Conservation (phyloP, 1,139 yeast species). For the Yamadazyma triangularis region DNA sequence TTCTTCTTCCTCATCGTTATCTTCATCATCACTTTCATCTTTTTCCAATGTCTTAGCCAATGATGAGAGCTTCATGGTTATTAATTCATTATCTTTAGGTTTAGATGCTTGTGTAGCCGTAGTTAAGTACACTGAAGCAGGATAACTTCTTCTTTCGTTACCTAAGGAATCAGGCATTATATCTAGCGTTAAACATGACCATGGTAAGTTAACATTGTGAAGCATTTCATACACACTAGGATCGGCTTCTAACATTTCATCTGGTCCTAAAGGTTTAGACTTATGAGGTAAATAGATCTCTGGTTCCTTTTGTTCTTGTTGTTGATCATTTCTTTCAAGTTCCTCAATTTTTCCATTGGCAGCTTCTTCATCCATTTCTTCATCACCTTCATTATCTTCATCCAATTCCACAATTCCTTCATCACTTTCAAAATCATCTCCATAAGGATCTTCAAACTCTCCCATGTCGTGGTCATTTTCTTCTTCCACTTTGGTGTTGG, state of each 20-base stretch:
- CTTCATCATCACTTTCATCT: conserved; percentile 69
- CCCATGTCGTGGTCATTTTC: conserved; percentile 63
- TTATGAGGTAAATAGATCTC: conserved; percentile 78
- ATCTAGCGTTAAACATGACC: conserved; percentile 96
- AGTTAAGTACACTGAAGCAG: conserved; percentile 79
- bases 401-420: conserved; percentile 82
- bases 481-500: conserved; percentile 14
- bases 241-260: conserved; percentile 95
- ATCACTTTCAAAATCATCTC: conserved; percentile 93
- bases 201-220: conserved; percentile 88
- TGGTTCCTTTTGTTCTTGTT: conserved; percentile 23
- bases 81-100: conserved; percentile 81
- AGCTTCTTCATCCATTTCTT: conserved; percentile 31
- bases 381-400: conserved; percentile 61
- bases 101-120: conserved; percentile 94
- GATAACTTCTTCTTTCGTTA: conserved; percentile 81
- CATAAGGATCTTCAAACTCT: conserved; percentile 90
- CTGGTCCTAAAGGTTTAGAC: conserved; percentile 88
- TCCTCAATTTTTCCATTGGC: conserved; percentile 19
- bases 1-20: conserved; percentile 64
- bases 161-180: conserved; percentile 85
- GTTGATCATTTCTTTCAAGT: conserved; percentile 29
- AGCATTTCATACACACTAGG: conserved; percentile 95
- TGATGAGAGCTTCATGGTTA: conserved; percentile 78
- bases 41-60: conserved; percentile 79